Conservation (phyloP, 495 filamentous ascomycete genomes). For the Podospora conica region DNA sequence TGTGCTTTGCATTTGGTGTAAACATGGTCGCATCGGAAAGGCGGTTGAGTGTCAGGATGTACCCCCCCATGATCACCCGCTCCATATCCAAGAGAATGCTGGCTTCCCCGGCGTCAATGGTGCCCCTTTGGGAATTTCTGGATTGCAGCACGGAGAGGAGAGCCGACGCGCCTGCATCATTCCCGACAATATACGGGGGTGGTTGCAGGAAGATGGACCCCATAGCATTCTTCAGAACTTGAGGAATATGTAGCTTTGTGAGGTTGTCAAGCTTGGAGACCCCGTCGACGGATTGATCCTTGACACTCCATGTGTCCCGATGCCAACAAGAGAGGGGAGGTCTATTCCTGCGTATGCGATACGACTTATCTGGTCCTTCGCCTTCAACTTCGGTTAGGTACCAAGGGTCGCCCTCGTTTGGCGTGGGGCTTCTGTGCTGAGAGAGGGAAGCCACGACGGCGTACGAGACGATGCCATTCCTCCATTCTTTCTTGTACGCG, state of each 20-base stretch:
- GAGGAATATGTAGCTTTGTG: background rate
- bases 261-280: background rate
- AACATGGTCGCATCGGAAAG: background rate
- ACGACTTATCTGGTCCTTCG: background rate
- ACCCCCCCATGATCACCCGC: background rate
- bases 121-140: background rate
- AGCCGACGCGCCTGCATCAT: background rate
- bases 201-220: background rate
- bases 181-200: background rate
- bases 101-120: background rate
- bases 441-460: background rate
- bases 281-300: background rate
- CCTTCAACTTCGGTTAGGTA: background rate
- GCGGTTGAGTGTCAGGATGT: constrained; percentile 4
- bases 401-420: background rate
- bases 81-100: constrained; percentile 4
- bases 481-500: background rate
- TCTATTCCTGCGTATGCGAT: background rate
- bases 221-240: background rate
- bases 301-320: background rate
- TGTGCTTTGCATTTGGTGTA: background rate
- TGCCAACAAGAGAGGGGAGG: constrained; percentile 9
- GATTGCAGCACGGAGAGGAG: background rate
- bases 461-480: background rate
- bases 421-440: background rate